Evolutionary conservation across 1,284 basidiomycete species (phyloP), one percentile per base, ranked within the genome.

Genomic region (Pyrrhoderma noxium): DNA sequence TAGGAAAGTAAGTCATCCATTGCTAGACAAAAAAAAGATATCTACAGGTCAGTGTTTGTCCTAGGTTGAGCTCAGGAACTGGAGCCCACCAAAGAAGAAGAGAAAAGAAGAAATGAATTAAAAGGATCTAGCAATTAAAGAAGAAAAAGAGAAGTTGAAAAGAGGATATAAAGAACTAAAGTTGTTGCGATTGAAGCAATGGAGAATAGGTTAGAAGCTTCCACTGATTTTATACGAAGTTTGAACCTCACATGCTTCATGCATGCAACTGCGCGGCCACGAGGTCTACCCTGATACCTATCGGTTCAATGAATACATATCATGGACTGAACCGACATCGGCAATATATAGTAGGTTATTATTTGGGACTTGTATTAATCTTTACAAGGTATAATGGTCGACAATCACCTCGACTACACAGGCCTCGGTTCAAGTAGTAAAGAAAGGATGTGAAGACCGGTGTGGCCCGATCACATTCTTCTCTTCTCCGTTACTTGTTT

Each of bases 1-100:
- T 73, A 81, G 27, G 76, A 68, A 44, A 69, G 65, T 59, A 80
- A 67, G 58, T 79, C 74, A 57, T 82, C 79, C 82, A 85, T 84
- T 45, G 57, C 25, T 45, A 47, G 34, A 35, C 8, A 40, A 55
- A 25, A 22, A 40, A 18, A 13, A 36, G 36, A 42, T 40, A 14
- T 14, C 47, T 41, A 45, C 35, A 34, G 19, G 23, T 22, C n/a
- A 18, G 25, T 35, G 53, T 53, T 58, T 51, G 22, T 46, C 38
- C 38, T 5, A n/a, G 14, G 7, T n/a, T 7, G 14, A 40, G 5
- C 5, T 8, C 21, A 16, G 21, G n/a, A 40, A 40, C 16, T 40
- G 38, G n/a, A 40, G 19, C 34, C 19, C 45, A n/a, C 19, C 4
- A 8, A 48, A 45, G 23, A 49, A 49, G 45, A 40, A 49, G 54